Base-by-base conservation (phyloP, 2,329 filamentous ascomycete species). In the Magnaporthiopsis poae region DNA sequence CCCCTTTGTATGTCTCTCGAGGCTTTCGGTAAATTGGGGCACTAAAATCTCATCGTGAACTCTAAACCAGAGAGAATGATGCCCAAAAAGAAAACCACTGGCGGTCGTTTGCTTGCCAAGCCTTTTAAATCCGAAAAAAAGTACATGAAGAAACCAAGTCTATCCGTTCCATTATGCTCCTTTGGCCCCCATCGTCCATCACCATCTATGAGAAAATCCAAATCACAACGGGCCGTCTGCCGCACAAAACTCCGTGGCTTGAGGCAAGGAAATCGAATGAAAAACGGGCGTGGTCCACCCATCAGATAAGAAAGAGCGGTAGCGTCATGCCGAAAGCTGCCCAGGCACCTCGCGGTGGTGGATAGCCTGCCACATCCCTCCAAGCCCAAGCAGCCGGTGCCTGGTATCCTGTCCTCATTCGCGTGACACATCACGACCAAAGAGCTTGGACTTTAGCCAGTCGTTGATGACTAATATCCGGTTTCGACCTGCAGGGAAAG, bases 381-480 rank as follows among this genome's bases (percentile, higher is more conserved):
- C 35, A 13, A 36, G 35, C 35, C 12, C 35, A 36, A 36, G 35
- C 11, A 36, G 35, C 3, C 35, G 35, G 35, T 12, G 35, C 3
- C 35, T 12, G 35, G 35, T 31, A 31, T 31, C 31, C 31, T 46
- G 11, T 33, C 65, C 71, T 76, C 87, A 93, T 80, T 94, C 91
- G 74, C 91, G 86, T 61, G 91, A 94, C 65, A 98, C 91, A 75
- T 99, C 95, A 77, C 95, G 92, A 69, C 95, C 95, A 75, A 99
- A 99, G 68, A 95, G 81, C 83, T 96, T 96, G 72, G 93, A 92
- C 86, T 99, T 99, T 77, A 94, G 78, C 95, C 95, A 99, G 81
- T 99, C 95, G 74, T 96, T 83, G 70, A 91, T 81, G 73, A 99
- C 95, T 65, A 99, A 86, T 72, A 98, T 86, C 76, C 95, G 89